phyloP scores from a whole-genome alignment of 2,329 filamentous ascomycete species.

The Paecilomyces niveus region DNA sequence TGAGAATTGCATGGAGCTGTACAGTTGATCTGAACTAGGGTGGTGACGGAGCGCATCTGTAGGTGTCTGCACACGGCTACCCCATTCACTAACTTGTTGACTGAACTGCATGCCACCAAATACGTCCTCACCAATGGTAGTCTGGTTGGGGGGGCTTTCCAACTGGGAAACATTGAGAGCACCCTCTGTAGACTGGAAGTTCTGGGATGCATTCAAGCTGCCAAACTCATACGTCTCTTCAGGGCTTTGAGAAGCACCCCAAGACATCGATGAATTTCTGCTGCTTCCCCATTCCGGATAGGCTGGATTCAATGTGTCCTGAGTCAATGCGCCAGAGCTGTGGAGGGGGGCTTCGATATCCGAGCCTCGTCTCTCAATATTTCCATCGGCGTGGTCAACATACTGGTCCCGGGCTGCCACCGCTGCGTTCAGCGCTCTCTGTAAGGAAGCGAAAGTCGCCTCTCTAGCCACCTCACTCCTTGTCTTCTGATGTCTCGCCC shows the following conservation, averaged over 20 bases:
- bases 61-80: constrained; percentile 11
- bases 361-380: constrained; percentile 12
- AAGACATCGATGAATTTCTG: constrained; percentile 19
- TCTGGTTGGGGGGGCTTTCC: constrained; percentile 10
- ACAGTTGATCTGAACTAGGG: constrained; percentile 19
- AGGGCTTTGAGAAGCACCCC: constrained; percentile 19
- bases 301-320: constrained; percentile 12
- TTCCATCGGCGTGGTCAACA: constrained; percentile 11
- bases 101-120: constrained; percentile 3
- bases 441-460: constrained; percentile 37
- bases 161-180: constrained; percentile 12
- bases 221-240: constrained; percentile 16
- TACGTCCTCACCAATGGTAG: constrained; percentile 6
- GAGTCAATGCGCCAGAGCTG: constrained; percentile 18
- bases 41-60: constrained; percentile 13
- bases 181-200: constrained; percentile 15
- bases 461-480: constrained; percentile 32
- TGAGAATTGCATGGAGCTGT: constrained; percentile 25
- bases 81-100: constrained; percentile 19
- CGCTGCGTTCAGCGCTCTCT: constrained; percentile 36
- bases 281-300: constrained; percentile 22
- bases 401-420: constrained; percentile 31
- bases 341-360: constrained; percentile 23
- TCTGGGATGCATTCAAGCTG: constrained; percentile 11
- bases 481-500: constrained; percentile 29